phyloP scores from a whole-genome alignment of 805 yeast genomes.

The Yarrowia osloensis region DNA sequence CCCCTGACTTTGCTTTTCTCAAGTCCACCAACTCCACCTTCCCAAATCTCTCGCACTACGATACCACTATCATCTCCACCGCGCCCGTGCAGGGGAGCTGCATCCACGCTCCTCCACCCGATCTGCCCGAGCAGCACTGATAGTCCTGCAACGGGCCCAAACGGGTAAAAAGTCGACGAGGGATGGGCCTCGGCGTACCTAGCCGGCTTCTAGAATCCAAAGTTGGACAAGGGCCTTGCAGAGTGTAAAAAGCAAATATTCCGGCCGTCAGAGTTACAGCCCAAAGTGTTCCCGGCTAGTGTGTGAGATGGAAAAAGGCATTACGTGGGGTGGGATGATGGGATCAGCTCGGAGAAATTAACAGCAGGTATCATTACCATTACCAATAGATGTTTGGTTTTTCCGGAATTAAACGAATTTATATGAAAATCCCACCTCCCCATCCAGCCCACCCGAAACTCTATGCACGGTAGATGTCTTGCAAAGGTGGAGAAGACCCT shows the following conservation, averaged over 20 bases:
- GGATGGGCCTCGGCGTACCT: background rate
- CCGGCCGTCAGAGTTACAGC: no score
- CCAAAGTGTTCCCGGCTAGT: no score
- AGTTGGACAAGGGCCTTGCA: background rate
- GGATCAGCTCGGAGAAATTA: no score
- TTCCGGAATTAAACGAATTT: background rate
- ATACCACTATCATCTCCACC: background rate
- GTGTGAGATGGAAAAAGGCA: no score
- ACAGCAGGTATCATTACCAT: no score
- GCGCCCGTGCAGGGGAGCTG: background rate
- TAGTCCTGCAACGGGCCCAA: background rate
- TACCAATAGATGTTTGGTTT: no score
- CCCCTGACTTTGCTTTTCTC: background rate
- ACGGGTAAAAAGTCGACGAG: background rate
- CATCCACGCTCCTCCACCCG: conserved; percentile 8
- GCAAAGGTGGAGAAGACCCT: conserved; percentile 12
- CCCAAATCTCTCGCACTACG: no score
- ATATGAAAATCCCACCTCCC: no score
- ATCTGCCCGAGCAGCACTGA: background rate
- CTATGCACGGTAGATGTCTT: background rate
- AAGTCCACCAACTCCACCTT: background rate
- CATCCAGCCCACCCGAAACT: background rate
- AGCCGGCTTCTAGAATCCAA: background rate
- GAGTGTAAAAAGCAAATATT: background rate
- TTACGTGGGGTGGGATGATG: no score